Base-by-base conservation (phyloP, 2,329 filamentous ascomycete genomes). In the Penicillium sclerotiorum region DNA sequence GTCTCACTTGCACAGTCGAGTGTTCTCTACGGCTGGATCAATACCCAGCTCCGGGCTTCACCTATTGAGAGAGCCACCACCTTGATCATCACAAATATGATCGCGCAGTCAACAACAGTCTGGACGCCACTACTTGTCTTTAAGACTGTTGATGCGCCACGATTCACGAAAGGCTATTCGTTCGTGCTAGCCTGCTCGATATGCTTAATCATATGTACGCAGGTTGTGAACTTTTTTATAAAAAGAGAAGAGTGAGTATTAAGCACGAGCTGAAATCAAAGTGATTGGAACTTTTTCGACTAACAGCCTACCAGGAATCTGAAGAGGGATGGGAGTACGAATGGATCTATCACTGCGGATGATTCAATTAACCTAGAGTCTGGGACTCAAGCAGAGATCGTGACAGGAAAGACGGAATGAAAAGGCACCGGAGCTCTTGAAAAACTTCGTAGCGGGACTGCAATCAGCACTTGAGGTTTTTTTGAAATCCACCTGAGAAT, bases 21-120 rank as follows among this genome's bases (percentile, higher is more conserved):
- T 40, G 77, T 82, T 3, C 65, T 84, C 6, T 77, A 82, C 46
- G 80, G 80, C 3, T 83, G 80, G 78, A 74, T 80, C 3, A 83
- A 83, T 51, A 77, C 70, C 9, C 70, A 75, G 27, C 63, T 82
- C 2, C 71, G 73, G 4, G 56, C 58, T 33, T 63, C 62, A 8
- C 52, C 61, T 0, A 74, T 72, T 0, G 74, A 82, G 50, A 65
- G 81, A 5, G 71, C 78, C 0, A 73, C 82, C 42, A 76, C 73
- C 0, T 60, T 83, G 5, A 74, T 82, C 4, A 59, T 80, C 18
- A 77, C 81, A 53, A 84, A 80, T 40, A 70, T 73, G 0, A 66
- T 83, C n/a, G 72, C 79, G 0, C 80, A 81, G 59, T 81, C 75
- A 0, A 79, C 78, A 0, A 83, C 78, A 0, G 80, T 77, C 0